These are phyloP conservation scores for Monosporascus sp. DNA, from an alignment of 2,329 filamentous ascomycete genomes.

Conservation along the genomic window DNA sequence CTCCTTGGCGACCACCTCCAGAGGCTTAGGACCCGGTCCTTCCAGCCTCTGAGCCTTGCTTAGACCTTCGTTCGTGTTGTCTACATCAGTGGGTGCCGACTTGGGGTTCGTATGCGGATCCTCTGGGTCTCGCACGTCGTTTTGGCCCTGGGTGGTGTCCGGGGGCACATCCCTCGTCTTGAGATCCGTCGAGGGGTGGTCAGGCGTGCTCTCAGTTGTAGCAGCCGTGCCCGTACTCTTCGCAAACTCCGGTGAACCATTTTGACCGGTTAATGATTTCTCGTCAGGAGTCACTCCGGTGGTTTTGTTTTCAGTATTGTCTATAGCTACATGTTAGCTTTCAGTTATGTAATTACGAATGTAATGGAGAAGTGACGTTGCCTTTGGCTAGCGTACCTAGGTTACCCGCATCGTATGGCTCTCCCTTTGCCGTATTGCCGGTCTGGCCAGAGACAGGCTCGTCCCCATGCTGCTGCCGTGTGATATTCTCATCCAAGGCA, in stretches of 20 bases:
- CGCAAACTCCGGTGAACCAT: constrained; percentile 9
- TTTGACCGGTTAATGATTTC: neutral
- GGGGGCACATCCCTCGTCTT: constrained; percentile 17
- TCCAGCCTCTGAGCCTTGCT: constrained; percentile 31
- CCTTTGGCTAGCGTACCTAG: constrained; percentile 43
- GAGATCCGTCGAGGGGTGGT: constrained; percentile 22
- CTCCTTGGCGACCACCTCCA: constrained; percentile 27
- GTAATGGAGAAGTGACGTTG: neutral
- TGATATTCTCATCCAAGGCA: constrained; percentile 30
- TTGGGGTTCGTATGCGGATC: constrained; percentile 29
- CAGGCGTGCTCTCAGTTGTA: constrained; percentile 16
- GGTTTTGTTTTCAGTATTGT: constrained; percentile 9
- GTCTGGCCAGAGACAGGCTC: constrained; percentile 70
- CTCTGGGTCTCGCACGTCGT: constrained; percentile 34
- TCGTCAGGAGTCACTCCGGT: constrained; percentile 2
- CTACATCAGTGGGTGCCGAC: constrained; percentile 32
- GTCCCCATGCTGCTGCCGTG: constrained; percentile 31
- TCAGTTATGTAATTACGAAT: neutral
- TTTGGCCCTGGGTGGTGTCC: constrained; percentile 29
- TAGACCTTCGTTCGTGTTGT: constrained; percentile 26
- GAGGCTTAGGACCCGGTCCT: constrained; percentile 38
- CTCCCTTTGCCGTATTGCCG: constrained; percentile 60
- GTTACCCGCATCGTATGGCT: constrained; percentile 79
- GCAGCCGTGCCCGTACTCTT: constrained; percentile 22
- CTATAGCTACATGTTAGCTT: neutral